Evolutionary conservation across 306 rosid genomes (phyloP).

Genomic region (Cicer judaicum): DNA sequence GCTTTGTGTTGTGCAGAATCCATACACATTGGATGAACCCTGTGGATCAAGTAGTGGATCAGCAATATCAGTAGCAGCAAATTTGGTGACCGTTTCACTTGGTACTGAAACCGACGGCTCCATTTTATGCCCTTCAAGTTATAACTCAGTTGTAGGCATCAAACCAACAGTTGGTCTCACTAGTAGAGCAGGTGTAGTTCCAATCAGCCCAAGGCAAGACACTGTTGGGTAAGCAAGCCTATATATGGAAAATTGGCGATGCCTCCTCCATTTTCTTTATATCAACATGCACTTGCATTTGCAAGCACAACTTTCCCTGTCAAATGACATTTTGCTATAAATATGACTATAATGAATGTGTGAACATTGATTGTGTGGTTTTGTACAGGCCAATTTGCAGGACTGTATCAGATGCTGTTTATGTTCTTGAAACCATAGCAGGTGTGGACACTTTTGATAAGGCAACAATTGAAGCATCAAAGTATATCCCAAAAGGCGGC

Average conservation of each 20-base stretch:
- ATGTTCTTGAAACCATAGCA: constrained; percentile 65
- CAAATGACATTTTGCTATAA: not conserved
- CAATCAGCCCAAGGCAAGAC: constrained; percentile 69
- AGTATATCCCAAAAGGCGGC: constrained; percentile 60
- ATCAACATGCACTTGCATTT: not conserved
- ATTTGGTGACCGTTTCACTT: constrained; percentile 61
- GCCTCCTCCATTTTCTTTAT: not conserved
- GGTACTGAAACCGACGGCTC: constrained; percentile 68
- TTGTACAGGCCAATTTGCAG: constrained; percentile 64
- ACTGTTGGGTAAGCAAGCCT: constrained; percentile 63
- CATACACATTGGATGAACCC: constrained; percentile 52
- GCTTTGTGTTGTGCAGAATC: constrained; percentile 49
- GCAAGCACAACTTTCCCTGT: not conserved
- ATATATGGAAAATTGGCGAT: not conserved
- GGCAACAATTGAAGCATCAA: constrained; percentile 55
- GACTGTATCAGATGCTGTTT: constrained; percentile 70
- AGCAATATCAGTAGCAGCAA: constrained; percentile 71
- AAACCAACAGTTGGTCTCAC: constrained; percentile 79
- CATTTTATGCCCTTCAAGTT: constrained; percentile 58
- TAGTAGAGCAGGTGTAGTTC: constrained; percentile 74
- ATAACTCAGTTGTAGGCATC: constrained; percentile 61
- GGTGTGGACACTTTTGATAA: constrained; percentile 54
- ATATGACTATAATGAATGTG: not conserved
- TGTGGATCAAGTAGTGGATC: constrained; percentile 74
- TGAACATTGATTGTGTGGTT: constrained; percentile 22